A percentile compares a stretch with the other conserved stretches of the same genome.
These are phyloP conservation scores for Ascocoryne sarcoides DNA, from an alignment of 2,329 filamentous ascomycete genomes.

Conservation along the genomic window DNA sequence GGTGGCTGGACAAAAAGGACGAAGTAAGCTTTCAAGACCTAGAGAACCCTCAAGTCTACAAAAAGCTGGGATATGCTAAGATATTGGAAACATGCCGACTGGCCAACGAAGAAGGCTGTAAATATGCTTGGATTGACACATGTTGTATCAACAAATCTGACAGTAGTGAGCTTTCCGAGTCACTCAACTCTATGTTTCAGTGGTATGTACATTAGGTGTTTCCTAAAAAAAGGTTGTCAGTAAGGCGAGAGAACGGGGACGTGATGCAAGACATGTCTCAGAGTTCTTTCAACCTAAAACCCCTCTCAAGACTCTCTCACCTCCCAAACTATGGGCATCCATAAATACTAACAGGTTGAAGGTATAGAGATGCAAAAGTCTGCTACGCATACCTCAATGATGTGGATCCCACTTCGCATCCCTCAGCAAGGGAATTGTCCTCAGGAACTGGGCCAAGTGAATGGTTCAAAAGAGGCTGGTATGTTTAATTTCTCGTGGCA, in stretches of 20 bases:
- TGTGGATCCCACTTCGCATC: neutral
- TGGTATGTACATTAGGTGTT: too few relatives aligned
- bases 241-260: too few relatives aligned
- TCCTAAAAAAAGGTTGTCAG: too few relatives aligned
- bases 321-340: too few relatives aligned
- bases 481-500: neutral
- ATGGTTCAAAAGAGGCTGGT: neutral
- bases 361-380: neutral
- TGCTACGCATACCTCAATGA: neutral
- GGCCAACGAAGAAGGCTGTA: neutral
- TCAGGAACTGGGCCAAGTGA: too few relatives aligned
- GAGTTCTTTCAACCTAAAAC: too few relatives aligned
- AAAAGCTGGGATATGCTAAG: slow-evolving; percentile 8
- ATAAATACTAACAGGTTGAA: too few relatives aligned
- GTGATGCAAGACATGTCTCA: too few relatives aligned
- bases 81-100: slow-evolving; percentile 3
- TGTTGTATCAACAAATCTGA: slow-evolving; percentile 5
- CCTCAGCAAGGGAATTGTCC: too few relatives aligned
- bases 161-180: neutral
- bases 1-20: slow-evolving; percentile 2
- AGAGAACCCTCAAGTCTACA: neutral
- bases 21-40: slow-evolving; percentile 4
- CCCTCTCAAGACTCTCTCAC: too few relatives aligned
- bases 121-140: slow-evolving; percentile 4
- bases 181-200: neutral